Percentiles rank a stretch among this genome's conserved stretches.
Evolutionary conservation across 192 early-diverging fungal genomes (phyloP).

Genomic region (Rhizophagus clarus): DNA sequence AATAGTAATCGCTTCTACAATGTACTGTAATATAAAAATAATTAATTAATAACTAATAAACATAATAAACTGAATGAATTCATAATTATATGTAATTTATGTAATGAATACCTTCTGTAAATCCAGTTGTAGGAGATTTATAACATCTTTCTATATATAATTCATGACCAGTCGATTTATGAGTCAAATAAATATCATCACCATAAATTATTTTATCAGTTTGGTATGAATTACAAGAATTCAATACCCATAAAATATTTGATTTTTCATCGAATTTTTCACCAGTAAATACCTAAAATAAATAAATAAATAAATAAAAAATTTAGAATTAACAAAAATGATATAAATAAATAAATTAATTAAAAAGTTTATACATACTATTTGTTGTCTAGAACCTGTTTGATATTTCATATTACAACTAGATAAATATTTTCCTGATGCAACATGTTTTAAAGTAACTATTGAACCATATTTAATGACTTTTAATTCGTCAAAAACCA

Average conservation of each 20-base stretch:
- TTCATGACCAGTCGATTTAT: background rate
- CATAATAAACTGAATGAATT: background rate
- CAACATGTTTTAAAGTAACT: background rate
- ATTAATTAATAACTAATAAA: background rate
- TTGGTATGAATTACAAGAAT: background rate
- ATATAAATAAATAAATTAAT: background rate
- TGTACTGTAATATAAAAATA: background rate
- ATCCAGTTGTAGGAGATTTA: background rate
- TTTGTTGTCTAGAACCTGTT: background rate
- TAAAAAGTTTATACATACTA: background rate
- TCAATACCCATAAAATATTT: background rate
- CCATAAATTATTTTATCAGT: background rate
- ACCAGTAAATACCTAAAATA: background rate
- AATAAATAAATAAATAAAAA: background rate
- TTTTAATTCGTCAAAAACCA: background rate
- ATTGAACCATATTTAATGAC: background rate
- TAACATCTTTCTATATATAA: background rate
- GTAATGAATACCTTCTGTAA: background rate
- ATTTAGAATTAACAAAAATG: background rate
- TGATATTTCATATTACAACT: background rate
- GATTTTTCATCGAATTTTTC: background rate
- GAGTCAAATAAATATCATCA: background rate
- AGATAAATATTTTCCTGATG: background rate
- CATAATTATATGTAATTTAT: background rate
- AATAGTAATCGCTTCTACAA: background rate